Evolutionary conservation across 768 basidiomycete genomes (phyloP), one percentile per base, ranked within the genome.

Genomic region (Russula brevipes): DNA sequence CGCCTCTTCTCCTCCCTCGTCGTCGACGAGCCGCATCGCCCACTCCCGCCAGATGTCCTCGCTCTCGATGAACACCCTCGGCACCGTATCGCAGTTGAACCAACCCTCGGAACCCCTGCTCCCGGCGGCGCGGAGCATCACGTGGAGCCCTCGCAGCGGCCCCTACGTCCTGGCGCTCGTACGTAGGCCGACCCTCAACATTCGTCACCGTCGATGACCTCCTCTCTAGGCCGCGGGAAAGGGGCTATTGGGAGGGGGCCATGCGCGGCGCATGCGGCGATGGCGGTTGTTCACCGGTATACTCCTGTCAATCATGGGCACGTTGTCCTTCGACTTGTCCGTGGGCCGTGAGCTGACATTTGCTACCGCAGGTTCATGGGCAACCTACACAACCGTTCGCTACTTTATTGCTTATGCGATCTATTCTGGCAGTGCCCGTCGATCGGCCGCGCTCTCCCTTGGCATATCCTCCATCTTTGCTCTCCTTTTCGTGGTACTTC

Each of bases 341-440:
- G 10, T 44, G 46, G 24, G 30, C 17, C 42, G 11, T 49, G 38
- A 60, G n/a, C n/a, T 36, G 24, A 24, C 11, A 38, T 10, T 19
- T n/a, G 11, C 50, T 17, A 33, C 56, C n/a, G 14, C 59, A 88
- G 86, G 75, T 63, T 71, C 70, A 35, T 91, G 87, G 85, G 80
- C 82, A 33, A 70, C 77, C 8, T 90, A 87, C 71, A 85, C 80
- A 64, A 77, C 81, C 6, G 71, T 84, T 57, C 85, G 88, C 49
- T 91, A 90, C 70, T 85, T 81, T 68, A 68, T 89, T 11, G 84
- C 86, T 4, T 86, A 80, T 67, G 75, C 74, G 10, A 67, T 74
- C 17, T 81, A 80, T 70, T 65, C 73, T 2, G 76, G 79, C 6
- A 60, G 64, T 16, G 70, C 69, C 24, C 81, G 82, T 44, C 80